phyloP scores from a whole-genome alignment of 208 protist species.

The Crithidia brevicula region DNA sequence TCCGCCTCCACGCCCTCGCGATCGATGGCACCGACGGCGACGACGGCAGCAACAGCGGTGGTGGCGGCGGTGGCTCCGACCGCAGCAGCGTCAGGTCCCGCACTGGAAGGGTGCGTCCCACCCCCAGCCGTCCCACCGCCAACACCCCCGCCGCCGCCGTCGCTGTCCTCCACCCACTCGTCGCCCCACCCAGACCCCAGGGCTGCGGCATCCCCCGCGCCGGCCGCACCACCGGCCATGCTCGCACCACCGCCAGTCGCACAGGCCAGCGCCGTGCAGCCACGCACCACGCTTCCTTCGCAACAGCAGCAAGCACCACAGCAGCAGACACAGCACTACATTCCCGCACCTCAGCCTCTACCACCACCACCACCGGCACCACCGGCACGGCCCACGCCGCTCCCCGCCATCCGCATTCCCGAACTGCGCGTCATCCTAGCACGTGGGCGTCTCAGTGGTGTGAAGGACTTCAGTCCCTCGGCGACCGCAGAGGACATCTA shows the following conservation, averaged over 20 bases:
- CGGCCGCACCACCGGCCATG: too few relatives aligned
- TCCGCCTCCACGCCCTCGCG: too few relatives aligned
- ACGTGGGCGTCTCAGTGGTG: conserved; percentile 19
- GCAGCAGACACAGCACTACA: background rate
- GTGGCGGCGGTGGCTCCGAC: too few relatives aligned
- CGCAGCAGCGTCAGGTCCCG: too few relatives aligned
- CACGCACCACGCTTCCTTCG: background rate
- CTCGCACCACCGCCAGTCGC: too few relatives aligned
- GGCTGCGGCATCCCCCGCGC: background rate
- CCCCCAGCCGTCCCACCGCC: too few relatives aligned
- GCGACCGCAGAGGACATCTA: conserved; percentile 27
- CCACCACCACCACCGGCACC: background rate
- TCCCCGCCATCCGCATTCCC: conserved; percentile 10
- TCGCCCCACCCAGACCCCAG: background rate
- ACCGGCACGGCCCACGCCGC: background rate
- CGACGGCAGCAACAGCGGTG: too few relatives aligned
- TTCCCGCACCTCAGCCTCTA: background rate
- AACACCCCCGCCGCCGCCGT: background rate
- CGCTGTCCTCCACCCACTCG: background rate
- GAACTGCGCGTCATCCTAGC: conserved; percentile 33
- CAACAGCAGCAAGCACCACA: background rate
- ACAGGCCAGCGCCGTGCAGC: too few relatives aligned
- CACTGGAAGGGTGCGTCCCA: too few relatives aligned
- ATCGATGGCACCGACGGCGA: too few relatives aligned
- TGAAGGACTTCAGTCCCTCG: conserved; percentile 9